A percentile compares a stretch with the other conserved stretches of the same genome.
These are phyloP conservation scores for Coccomyxa subellipsoidea DNA, from an alignment of 163 green algal genomes.

Conservation along the genomic window DNA sequence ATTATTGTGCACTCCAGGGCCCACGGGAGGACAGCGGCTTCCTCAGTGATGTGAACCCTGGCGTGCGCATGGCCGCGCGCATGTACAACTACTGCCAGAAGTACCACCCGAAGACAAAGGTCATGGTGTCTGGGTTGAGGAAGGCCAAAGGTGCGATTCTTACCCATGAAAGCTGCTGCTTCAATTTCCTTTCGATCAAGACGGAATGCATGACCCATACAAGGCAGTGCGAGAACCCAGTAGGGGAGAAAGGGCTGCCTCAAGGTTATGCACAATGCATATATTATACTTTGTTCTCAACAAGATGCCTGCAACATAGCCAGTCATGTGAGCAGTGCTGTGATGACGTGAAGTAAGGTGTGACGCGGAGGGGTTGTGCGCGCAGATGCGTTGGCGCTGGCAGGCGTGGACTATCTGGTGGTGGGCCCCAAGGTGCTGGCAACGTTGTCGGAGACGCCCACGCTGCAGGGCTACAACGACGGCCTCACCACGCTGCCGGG, in stretches of 20 bases:
- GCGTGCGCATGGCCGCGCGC: conserved; percentile 64
- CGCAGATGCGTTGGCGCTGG: conserved; percentile 67
- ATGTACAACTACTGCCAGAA: conserved; percentile 32
- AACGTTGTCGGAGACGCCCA: conserved; percentile 46
- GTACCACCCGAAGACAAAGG: conserved; percentile 64
- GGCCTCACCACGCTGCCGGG: conserved; percentile 34
- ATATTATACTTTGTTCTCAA: no score
- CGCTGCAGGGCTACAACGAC: conserved; percentile 77
- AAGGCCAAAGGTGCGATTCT: conserved; percentile 52
- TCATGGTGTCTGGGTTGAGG: conserved; percentile 82
- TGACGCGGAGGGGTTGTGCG: background rate
- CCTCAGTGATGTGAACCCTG: conserved; percentile 57
- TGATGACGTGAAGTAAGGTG: no score
- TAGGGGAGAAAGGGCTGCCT: no score
- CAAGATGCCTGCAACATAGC: no score
- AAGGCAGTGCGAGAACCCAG: no score
- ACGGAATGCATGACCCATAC: no score
- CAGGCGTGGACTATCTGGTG: conserved; percentile 79
- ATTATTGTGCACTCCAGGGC: conserved; percentile 38
- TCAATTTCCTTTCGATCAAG: no score
- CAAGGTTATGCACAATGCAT: no score
- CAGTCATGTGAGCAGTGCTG: no score
- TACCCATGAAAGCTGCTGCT: no score
- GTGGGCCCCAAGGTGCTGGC: conserved; percentile 57
- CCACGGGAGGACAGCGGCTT: conserved; percentile 68